Evolutionary conservation across 2,329 filamentous ascomycete genomes (phyloP).

Genomic region (Hyphodiscus sp.): DNA sequence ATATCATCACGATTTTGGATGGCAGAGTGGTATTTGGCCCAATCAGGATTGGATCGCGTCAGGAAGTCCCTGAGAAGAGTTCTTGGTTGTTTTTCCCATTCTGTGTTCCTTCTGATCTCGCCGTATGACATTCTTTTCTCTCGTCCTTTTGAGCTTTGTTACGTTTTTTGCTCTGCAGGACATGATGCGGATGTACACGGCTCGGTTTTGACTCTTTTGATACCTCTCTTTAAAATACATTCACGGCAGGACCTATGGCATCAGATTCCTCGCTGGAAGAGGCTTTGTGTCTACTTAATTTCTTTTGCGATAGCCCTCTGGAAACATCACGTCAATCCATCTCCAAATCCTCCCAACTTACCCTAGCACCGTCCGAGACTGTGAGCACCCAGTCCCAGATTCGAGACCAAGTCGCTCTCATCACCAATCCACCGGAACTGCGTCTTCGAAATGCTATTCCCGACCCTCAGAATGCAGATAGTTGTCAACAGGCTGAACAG

Average conservation of each 20-base stretch:
- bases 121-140: neutral
- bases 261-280: conserved; percentile 22
- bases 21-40: neutral
- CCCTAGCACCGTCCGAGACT: conserved; percentile 4
- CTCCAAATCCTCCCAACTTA: conserved; percentile 2
- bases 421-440: conserved; percentile 22
- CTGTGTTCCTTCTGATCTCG: neutral
- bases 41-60: neutral
- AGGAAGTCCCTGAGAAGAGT: too few relatives aligned
- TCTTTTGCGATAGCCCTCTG: conserved; percentile 15
- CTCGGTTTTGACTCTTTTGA: conserved; percentile 10
- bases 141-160: neutral
- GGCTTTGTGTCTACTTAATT: conserved; percentile 9
- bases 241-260: conserved; percentile 10
- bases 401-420: conserved; percentile 14
- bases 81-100: neutral
- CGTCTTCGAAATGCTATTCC: conserved; percentile 16
- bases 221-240: conserved; percentile 2
- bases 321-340: conserved; percentile 8
- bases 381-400: conserved; percentile 7
- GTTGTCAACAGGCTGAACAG: conserved; percentile 17
- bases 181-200: conserved; percentile 16
- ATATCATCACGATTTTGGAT: neutral
- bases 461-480: conserved; percentile 16
- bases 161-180: conserved; percentile 14